Base-by-base conservation (phyloP, 179 eudicot genomes). In the Corrigiola litoralis region DNA sequence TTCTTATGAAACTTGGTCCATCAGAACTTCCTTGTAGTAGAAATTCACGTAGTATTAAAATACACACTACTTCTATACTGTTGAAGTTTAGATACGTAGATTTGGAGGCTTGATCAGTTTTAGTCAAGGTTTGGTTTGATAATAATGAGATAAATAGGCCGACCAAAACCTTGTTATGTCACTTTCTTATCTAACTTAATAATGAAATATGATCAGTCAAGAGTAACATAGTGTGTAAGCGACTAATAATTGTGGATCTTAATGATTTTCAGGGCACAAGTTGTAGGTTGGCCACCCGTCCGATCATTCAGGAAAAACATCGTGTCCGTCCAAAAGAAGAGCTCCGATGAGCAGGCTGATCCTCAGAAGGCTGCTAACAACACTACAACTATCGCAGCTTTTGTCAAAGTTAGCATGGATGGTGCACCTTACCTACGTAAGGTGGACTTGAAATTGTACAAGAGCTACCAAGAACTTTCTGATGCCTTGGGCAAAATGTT, bases 231-330 rank as follows among this genome's bases (percentile, higher is more conserved):
- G 3, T 29, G 34, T 28, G 6, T 29, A 21, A 29, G 28, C 21
- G 12, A 34, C 21, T 57, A 34, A 34, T 65, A 65, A 38, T 54
- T 18, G 28, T 16, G 14, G 4, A 12, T 21, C 23, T 17, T 29
- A 5, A 25, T 17, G 4, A 29, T 37, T 63, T 60, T 28, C 73
- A 88, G 95, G 82, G 87, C 91, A 53, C 95, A 85, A 65, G 90
- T 85, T 34, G 95, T 88, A 67, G 95, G 95, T 18, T 88, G 95
- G 95, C 95, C 95, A 71, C 95, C 95, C 7, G 95, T 88, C 32
- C 72, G 95, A 75, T 80, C 87, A 9, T 88, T 76, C 81, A 64
- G 95, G 31, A 88, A 85, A 81, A 88, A 83, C 78, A 59, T 80
- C 36, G 80, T 84, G 76, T 59, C 88, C 28, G 75, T 52, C 38